Conservation (phyloP, 306 rosid genomes). For the Hippophae rhamnoides region DNA sequence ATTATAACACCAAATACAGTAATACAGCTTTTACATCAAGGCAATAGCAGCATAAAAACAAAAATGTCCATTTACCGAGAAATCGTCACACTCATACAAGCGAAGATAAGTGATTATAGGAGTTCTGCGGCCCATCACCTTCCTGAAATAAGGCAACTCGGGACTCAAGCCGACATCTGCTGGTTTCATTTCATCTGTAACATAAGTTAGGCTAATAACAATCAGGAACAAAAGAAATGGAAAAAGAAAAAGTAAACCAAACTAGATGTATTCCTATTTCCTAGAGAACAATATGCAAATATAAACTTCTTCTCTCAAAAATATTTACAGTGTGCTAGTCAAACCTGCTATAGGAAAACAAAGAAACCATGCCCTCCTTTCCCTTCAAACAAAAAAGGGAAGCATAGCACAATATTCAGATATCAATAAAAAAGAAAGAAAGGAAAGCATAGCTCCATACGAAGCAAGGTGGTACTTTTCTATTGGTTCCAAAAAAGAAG, state of each 20-base stretch:
- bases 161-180: conserved; percentile 61
- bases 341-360: too few relatives aligned
- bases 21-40: neutral
- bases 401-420: too few relatives aligned
- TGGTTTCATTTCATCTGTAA: conserved; percentile 56
- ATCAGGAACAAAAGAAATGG: neutral
- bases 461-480: too few relatives aligned
- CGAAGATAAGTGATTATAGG: conserved; percentile 70
- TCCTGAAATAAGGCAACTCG: conserved; percentile 50
- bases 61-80: conserved; percentile 45
- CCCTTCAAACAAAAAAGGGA: too few relatives aligned
- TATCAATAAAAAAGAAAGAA: too few relatives aligned
- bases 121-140: conserved; percentile 12
- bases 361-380: too few relatives aligned
- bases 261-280: neutral
- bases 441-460: too few relatives aligned
- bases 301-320: too few relatives aligned
- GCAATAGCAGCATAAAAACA: neutral
- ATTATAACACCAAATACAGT: neutral
- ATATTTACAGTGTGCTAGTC: too few relatives aligned
- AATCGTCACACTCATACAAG: conserved; percentile 53
- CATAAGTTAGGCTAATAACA: conserved; percentile 18
- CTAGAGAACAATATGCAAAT: too few relatives aligned
- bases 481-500: too few relatives aligned
- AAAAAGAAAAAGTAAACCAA: conserved; percentile 1